Evolutionary conservation across 768 basidiomycete species (phyloP), one percentile per base, ranked within the genome.

Genomic region (Trametes meyenii): DNA sequence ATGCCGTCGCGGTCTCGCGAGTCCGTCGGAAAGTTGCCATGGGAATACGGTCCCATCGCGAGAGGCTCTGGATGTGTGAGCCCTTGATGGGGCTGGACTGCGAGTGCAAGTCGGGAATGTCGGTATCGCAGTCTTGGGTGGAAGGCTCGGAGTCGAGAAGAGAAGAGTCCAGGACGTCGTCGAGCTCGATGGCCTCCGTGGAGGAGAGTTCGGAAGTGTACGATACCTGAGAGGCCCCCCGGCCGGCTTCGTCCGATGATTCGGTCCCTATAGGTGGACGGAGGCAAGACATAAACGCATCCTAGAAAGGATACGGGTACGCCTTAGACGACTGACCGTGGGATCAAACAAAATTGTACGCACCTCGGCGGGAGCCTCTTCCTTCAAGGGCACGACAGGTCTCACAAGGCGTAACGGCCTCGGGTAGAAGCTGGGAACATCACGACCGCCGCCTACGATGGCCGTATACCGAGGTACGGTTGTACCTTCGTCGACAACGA

Each of bases 91-190:
- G 57, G 35, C 64, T 63, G 14, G 51, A 61, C 66, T 24, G 60
- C 51, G 51, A 50, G 44, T 55, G 51, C 40, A 26, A 49, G 49
- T 65, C 66, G n/a, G 62, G 55, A 19, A 65, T 46, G 53, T 66
- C 63, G 43, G 55, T 55, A n/a, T 60, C 69, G 50, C 51, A 50
- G 21, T 50, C 63, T 26, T 61, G 58, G 23, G 49, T 48, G 40
- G 48, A 38, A 76, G 79, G 64, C 51, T 87, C 87, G 0, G 81
- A 79, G 66, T 85, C 86, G 19, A 92, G 76, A 73, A 89, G 84
- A 0, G 90, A 86, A 0, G 86, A 79, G 58, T 93, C 89, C 38
- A 93, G 78, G 17, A 93, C 90, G 66, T 93, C 91, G 66, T 90
- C 84, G 21, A 93, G 79, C 62, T 83, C 81, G 45, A 89, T 83